Base-by-base conservation (phyloP, 768 basidiomycete genomes). In the Lyophyllum semitale region DNA sequence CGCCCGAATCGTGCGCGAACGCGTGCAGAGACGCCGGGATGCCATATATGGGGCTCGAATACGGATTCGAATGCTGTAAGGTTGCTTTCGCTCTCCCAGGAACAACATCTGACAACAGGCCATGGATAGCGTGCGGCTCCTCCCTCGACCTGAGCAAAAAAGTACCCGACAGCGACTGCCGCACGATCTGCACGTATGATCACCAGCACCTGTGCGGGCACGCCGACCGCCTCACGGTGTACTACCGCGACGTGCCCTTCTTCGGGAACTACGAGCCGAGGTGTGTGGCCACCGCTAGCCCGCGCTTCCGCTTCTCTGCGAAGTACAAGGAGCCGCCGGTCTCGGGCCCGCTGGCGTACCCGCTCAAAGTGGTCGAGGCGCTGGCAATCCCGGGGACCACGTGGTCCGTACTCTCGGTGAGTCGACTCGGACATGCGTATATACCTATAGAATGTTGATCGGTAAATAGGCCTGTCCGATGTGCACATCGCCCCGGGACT, bases 31-130 rank as follows among this genome's bases (percentile, higher is more conserved):
- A 29, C 18, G 41, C 38, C 11, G 62, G 62, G 7, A 59, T 48
- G 25, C 29, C 48, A 8, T 55, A 50, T 27, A 51, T 40, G 20
- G 60, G 62, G 5, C 26, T 62, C 6, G 62, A 63, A 51, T 62
- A 48, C 25, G 45, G 50, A n/a, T 45, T 46, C 8, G 60, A 62
- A 35, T 63, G 62, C 42, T 63, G 62, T 63, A 51, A 33, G 60
- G 48, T 45, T 18, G 5, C 44, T 38, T 30, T 17, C 18, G 12
- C 23, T 33, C 3, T 13, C 4, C 30, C 18, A 30, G 29, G 5
- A 11, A 6, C 29, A 30, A 30, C 29, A 6, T 30, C 29, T 30
- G 5, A 30, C 20, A 6, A n/a, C 38, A 6, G 17, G 7, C 17
- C 15, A 9, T 18, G 9, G 18, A 27, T 32, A 53, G 44, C 52